Percentiles rank a stretch among this genome's conserved stretches.
Conservation (phyloP, 768 basidiomycete genomes). For the Auricularia sp. region DNA sequence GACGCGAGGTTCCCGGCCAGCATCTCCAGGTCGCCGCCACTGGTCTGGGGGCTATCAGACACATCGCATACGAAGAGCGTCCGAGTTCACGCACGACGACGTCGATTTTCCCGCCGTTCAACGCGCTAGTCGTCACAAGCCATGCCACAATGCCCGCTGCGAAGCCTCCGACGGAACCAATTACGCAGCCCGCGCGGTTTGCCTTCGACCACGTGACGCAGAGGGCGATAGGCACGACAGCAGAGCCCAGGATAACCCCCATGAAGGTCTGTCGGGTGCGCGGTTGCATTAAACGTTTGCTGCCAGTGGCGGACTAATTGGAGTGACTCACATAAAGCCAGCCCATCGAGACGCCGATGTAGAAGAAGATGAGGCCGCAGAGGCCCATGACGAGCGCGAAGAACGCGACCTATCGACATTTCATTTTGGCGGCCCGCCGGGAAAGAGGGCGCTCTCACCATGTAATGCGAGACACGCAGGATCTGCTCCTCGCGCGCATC, state of each 20-base stretch:
- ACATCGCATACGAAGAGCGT: not conserved
- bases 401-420: conserved; percentile 39
- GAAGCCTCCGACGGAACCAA: conserved; percentile 65
- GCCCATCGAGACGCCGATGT: conserved; percentile 86
- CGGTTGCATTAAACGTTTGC: not conserved
- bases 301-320: not conserved
- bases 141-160: conserved; percentile 64
- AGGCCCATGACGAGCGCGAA: conserved; percentile 74
- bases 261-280: conserved; percentile 55
- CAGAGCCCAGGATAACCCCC: conserved; percentile 79
- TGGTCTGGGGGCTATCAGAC: conserved; percentile 25
- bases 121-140: conserved; percentile 67
- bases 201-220: conserved; percentile 79
- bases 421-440: not conserved
- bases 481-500: conserved; percentile 67
- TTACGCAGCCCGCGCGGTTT: conserved; percentile 76
- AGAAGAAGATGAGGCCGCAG: conserved; percentile 79
- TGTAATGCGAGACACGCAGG: conserved; percentile 55
- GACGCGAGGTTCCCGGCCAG: conserved; percentile 84
- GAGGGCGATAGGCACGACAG: conserved; percentile 78
- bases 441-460: conserved; percentile 29
- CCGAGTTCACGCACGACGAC: conserved; percentile 41
- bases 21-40: conserved; percentile 61
- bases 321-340: conserved; percentile 69
- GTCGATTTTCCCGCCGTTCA: conserved; percentile 63